Conservation (phyloP, 23 red algal genomes). For the Gracilaria gracilis region DNA sequence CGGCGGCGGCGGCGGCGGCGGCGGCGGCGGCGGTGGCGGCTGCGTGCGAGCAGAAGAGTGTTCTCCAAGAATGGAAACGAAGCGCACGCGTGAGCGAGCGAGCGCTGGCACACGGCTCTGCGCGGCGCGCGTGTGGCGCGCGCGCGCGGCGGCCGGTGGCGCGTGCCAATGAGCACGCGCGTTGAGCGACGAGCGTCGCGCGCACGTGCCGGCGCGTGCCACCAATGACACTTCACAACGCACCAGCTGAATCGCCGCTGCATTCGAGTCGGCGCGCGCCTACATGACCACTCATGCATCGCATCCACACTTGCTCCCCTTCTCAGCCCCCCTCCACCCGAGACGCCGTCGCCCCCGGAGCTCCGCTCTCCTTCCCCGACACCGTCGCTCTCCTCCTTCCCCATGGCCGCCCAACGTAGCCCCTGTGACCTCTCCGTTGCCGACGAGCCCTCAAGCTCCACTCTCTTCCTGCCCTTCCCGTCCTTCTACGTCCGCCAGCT, state of each 20-base stretch:
- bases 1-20: too few relatives aligned
- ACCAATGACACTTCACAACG: constrained; percentile 10
- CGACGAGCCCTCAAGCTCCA: constrained; percentile 39
- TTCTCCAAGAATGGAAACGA: too few relatives aligned
- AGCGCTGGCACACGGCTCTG: neutral
- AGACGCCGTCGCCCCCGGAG: neutral
- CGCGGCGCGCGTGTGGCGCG: too few relatives aligned
- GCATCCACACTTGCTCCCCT: neutral
- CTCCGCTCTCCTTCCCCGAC: neutral
- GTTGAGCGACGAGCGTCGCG: neutral
- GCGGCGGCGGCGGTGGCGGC: too few relatives aligned
- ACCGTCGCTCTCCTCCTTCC: neutral
- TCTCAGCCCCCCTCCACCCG: neutral
- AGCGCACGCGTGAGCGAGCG: too few relatives aligned
- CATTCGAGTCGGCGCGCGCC: neutral
- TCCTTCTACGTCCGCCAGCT: constrained; percentile 37
- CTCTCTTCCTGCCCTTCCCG: constrained; percentile 40
- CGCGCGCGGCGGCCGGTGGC: too few relatives aligned
- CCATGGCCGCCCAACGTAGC: neutral
- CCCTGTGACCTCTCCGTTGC: neutral
- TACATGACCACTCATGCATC: constrained; percentile 30
- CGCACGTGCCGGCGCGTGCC: neutral
- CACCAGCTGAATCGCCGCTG: constrained; percentile 10
- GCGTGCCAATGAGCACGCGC: neutral
- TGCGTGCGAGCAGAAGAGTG: too few relatives aligned